phyloP scores from a whole-genome alignment of 805 yeast genomes.

The Hermanozyma aechmeae region DNA sequence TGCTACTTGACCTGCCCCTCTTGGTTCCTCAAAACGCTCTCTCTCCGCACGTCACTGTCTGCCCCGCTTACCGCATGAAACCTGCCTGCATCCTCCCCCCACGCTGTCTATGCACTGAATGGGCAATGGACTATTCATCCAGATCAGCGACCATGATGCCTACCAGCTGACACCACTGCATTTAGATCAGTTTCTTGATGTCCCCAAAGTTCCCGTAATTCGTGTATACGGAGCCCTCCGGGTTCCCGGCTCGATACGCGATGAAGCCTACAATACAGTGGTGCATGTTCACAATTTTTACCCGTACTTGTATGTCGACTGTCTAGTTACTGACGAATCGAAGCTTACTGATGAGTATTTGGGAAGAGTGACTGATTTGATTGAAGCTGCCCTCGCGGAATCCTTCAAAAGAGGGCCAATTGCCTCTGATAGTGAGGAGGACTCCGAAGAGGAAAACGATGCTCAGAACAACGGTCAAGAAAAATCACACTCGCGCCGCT shows the following conservation, averaged over 20 bases:
- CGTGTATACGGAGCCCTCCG: conserved; percentile 67
- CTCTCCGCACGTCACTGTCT: no score
- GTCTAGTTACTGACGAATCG: conserved; percentile 29
- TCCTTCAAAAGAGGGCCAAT: conserved; percentile 24
- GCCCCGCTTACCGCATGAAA: no score
- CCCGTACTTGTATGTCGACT: conserved; percentile 72
- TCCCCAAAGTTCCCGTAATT: conserved; percentile 58
- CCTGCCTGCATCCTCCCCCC: no score
- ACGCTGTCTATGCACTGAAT: no score
- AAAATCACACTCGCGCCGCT: no score
- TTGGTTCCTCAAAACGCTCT: no score
- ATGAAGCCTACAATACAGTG: conserved; percentile 17
- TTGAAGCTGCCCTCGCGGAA: conserved; percentile 35
- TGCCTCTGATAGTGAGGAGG: conserved; percentile 1
- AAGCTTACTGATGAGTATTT: conserved; percentile 19
- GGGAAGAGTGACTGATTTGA: conserved; percentile 24
- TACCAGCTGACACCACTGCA: conserved; percentile 49
- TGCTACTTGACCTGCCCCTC: no score
- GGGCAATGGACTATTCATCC: conserved; percentile 23
- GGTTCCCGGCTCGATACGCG: conserved; percentile 26
- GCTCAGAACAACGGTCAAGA: no score
- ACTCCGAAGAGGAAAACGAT: background rate
- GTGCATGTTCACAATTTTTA: conserved; percentile 78
- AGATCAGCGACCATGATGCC: conserved; percentile 56
- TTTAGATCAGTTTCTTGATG: conserved; percentile 39